These are phyloP conservation scores for Cicer judaicum DNA, from an alignment of 306 rosid species.

Conservation along the genomic window DNA sequence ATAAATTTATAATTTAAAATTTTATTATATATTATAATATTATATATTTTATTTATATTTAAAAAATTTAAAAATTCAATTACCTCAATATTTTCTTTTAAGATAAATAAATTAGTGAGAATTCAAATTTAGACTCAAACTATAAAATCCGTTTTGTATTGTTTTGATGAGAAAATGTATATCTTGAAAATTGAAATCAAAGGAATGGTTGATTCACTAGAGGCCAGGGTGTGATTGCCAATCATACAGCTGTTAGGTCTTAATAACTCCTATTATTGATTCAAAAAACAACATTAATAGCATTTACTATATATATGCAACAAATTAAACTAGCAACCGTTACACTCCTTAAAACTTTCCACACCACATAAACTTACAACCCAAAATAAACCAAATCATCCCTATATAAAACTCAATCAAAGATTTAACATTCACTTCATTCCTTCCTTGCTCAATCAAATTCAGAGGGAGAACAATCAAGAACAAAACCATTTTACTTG, in stretches of 20 bases:
- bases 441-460: neutral
- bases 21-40: too few relatives aligned
- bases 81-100: too few relatives aligned
- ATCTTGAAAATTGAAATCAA: too few relatives aligned
- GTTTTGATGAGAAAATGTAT: too few relatives aligned
- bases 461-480: constrained; percentile 34
- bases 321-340: neutral
- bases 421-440: neutral
- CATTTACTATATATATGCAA: constrained; percentile 31
- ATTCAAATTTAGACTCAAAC: too few relatives aligned
- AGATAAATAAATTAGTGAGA: too few relatives aligned
- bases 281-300: neutral
- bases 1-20: too few relatives aligned
- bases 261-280: neutral
- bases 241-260: constrained; percentile 35
- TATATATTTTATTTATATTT: too few relatives aligned
- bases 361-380: constrained; percentile 18
- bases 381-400: neutral
- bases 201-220: constrained; percentile 19
- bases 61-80: too few relatives aligned
- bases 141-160: too few relatives aligned
- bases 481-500: constrained; percentile 11
- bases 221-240: constrained; percentile 39
- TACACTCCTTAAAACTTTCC: constrained; percentile 44
- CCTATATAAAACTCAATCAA: constrained; percentile 30